Evolutionary conservation across 2,329 filamentous ascomycete genomes (phyloP).

Genomic region (Fusarium cyanostomum): DNA sequence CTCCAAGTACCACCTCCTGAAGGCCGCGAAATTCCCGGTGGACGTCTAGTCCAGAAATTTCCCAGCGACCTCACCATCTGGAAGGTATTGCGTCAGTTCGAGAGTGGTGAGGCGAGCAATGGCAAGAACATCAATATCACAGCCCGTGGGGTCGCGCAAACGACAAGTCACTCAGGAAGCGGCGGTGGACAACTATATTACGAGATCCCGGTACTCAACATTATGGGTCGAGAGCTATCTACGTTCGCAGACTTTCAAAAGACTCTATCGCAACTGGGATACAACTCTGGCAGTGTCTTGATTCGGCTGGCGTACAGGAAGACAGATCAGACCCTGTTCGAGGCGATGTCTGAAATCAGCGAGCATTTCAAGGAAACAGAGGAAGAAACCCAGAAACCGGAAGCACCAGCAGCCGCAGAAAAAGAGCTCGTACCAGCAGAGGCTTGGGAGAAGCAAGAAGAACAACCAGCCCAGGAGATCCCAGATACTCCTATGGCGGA

Average conservation of each 20-base stretch:
- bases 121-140: constrained; percentile 80
- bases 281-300: constrained; percentile 83
- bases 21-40: constrained; percentile 67
- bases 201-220: constrained; percentile 83
- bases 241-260: constrained; percentile 87
- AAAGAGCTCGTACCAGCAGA: constrained; percentile 14
- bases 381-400: constrained; percentile 31
- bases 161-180: constrained; percentile 59
- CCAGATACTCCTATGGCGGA: constrained; percentile 40
- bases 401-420: constrained; percentile 7
- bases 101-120: constrained; percentile 74
- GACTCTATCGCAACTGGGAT: constrained; percentile 84
- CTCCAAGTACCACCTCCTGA: constrained; percentile 83
- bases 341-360: constrained; percentile 84
- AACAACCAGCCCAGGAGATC: constrained; percentile 16
- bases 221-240: constrained; percentile 82
- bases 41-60: constrained; percentile 83
- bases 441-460: constrained; percentile 11
- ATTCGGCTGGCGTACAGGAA: constrained; percentile 80
- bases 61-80: constrained; percentile 89
- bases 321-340: constrained; percentile 81
- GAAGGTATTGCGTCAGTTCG: constrained; percentile 89
- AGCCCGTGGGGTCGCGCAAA: constrained; percentile 77
- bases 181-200: constrained; percentile 84
- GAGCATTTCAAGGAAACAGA: constrained; percentile 73